A percentile compares a stretch with the other conserved stretches of the same genome.
phyloP scores from a whole-genome alignment of 371 early-diverging fungal species.

The Mortierella sp. region DNA sequence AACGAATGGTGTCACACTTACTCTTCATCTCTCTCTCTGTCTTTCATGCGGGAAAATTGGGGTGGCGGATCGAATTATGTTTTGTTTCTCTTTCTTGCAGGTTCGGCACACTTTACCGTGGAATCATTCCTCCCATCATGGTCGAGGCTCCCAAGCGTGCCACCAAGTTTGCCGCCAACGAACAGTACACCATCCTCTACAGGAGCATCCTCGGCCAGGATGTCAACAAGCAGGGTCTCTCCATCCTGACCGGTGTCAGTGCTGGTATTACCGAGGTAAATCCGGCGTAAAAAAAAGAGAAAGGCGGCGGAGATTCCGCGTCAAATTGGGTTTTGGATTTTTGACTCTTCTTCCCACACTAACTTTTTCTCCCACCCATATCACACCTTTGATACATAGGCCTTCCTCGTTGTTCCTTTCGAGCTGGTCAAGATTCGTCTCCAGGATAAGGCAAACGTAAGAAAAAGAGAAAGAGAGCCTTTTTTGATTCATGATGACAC shows the following conservation, averaged over 20 bases:
- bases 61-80: not conserved
- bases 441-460: constrained; percentile 86
- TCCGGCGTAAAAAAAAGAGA: not conserved
- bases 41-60: constrained; percentile 12
- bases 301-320: not conserved
- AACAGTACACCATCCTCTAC: constrained; percentile 84
- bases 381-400: constrained; percentile 49
- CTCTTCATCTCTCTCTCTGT: not conserved
- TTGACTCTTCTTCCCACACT: not conserved
- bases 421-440: constrained; percentile 97
- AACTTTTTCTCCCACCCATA: not conserved
- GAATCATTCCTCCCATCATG: constrained; percentile 96
- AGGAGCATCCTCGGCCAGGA: constrained; percentile 78
- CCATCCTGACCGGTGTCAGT: constrained; percentile 92
- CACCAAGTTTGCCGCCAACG: constrained; percentile 97
- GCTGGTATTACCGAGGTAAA: constrained; percentile 93
- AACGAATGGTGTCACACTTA: not conserved
- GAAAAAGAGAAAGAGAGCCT: constrained; percentile 11
- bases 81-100: constrained; percentile 45
- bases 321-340: not conserved
- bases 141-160: constrained; percentile 99
- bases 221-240: constrained; percentile 80
- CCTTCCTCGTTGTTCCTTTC: constrained; percentile 90
- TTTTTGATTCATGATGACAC: not conserved
- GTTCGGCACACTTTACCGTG: constrained; percentile 88